phyloP scores from a whole-genome alignment of 495 filamentous ascomycete species.

The Talaromyces thailandensis region DNA sequence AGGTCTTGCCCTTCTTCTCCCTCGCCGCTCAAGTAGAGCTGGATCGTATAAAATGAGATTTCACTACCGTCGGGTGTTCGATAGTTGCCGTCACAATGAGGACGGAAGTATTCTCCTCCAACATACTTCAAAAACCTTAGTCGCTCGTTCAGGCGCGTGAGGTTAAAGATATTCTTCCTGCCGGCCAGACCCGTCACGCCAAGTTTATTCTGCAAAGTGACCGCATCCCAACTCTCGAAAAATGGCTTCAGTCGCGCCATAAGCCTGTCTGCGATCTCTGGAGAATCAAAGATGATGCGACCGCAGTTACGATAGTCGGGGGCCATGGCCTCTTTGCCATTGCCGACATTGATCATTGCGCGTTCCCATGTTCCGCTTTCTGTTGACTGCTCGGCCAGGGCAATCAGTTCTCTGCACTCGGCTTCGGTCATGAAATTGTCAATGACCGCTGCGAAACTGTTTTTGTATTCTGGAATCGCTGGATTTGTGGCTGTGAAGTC shows the following conservation, averaged over 20 bases:
- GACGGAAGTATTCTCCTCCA: constrained; percentile 66
- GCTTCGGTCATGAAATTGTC: constrained; percentile 52
- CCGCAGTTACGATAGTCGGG: constrained; percentile 57
- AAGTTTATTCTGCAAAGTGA: constrained; percentile 25
- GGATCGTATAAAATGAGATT: constrained; percentile 63
- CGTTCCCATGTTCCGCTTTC: constrained; percentile 39
- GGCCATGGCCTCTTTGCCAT: constrained; percentile 46
- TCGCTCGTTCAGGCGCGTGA: constrained; percentile 63
- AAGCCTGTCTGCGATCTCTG: constrained; percentile 50
- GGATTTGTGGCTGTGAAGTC: constrained; percentile 40
- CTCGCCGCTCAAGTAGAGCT: constrained; percentile 70
- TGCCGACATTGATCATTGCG: constrained; percentile 63
- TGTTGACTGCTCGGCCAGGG: constrained; percentile 42
- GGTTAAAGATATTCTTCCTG: constrained; percentile 40
- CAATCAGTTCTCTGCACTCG: constrained; percentile 51
- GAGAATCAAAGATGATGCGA: constrained; percentile 64
- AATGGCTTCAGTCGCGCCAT: constrained; percentile 49
- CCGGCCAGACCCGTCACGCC: constrained; percentile 36
- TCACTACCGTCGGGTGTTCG: constrained; percentile 48
- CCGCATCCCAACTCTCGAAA: constrained; percentile 29
- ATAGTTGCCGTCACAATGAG: constrained; percentile 69
- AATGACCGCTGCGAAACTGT: constrained; percentile 50
- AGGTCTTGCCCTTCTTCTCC: constrained; percentile 35
- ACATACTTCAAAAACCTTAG: constrained; percentile 75
- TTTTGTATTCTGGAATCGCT: constrained; percentile 44